A percentile compares a stretch with the other conserved stretches of the same genome.
Conservation (phyloP, 75 land plant genomes). For the Adiantum capillusveneris region DNA sequence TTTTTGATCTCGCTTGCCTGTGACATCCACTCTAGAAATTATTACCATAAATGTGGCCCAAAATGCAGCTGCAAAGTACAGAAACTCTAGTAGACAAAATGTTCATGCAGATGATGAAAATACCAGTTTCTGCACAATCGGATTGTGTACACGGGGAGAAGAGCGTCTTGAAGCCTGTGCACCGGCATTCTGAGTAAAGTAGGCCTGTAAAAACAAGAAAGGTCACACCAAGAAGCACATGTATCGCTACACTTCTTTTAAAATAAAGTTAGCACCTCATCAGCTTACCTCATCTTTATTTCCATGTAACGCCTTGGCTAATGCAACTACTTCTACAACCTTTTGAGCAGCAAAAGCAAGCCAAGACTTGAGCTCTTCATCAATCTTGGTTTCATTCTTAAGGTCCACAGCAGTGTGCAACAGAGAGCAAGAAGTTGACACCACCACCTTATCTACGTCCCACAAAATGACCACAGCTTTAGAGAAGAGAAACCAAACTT, state of each 20-base stretch:
- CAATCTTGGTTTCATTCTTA: slow-evolving; percentile 71
- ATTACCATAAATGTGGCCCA: background rate
- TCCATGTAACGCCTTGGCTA: slow-evolving; percentile 56
- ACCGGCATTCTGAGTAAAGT: slow-evolving; percentile 69
- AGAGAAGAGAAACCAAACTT: background rate
- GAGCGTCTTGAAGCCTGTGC: slow-evolving; percentile 73
- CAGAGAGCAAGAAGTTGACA: slow-evolving; percentile 79
- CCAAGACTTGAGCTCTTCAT: slow-evolving; percentile 70
- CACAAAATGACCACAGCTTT: background rate
- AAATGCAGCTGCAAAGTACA: background rate
- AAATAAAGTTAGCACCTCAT: background rate
- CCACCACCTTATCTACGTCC: slow-evolving; percentile 53
- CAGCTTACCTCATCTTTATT: slow-evolving; percentile 49
- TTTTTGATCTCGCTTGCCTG: slow-evolving; percentile 57
- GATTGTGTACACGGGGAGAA: slow-evolving; percentile 73
- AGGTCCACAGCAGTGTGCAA: slow-evolving; percentile 79
- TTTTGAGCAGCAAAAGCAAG: slow-evolving; percentile 84
- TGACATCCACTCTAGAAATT: background rate
- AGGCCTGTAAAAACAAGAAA: slow-evolving; percentile 29
- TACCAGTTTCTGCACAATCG: slow-evolving; percentile 74
- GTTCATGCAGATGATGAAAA: too few species aligned
- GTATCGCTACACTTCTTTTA: background rate
- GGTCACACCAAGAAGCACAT: background rate
- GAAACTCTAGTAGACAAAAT: too few species aligned
- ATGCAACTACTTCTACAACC: slow-evolving; percentile 63